Evolutionary conservation across 2,329 filamentous ascomycete genomes (phyloP).

Genomic region (Zymoseptoria tritici): DNA sequence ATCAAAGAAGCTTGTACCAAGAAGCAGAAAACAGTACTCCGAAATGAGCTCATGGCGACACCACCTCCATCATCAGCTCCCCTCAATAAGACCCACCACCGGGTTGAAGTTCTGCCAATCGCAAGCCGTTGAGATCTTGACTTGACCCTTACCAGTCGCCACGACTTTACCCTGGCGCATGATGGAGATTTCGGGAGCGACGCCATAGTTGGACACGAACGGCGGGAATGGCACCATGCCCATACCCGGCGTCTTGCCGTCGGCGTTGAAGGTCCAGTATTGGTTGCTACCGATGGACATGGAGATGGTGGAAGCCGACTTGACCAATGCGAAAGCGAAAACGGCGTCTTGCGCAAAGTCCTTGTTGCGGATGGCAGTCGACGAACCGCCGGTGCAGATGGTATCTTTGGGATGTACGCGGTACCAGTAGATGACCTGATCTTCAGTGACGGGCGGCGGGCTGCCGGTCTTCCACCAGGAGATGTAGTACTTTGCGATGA

Average conservation of each 20-base stretch:
- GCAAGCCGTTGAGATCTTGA: conserved; percentile 24
- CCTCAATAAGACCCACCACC: conserved; percentile 23
- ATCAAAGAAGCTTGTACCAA: conserved; percentile 4
- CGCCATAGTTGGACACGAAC: conserved; percentile 21
- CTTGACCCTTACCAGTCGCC: conserved; percentile 20
- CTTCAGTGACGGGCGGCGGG: conserved; percentile 27
- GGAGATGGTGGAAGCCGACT: conserved; percentile 25
- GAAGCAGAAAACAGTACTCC: not conserved
- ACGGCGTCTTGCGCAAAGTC: conserved; percentile 30
- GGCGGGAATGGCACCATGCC: conserved; percentile 29
- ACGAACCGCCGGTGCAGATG: conserved; percentile 26
- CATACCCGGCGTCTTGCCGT: conserved; percentile 25
- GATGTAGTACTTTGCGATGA: conserved; percentile 34
- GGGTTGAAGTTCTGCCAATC: conserved; percentile 32
- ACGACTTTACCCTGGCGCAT: conserved; percentile 24
- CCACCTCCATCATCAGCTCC: not conserved
- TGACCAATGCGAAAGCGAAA: conserved; percentile 33
- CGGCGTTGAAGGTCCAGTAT: conserved; percentile 28
- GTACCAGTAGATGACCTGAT: conserved; percentile 35
- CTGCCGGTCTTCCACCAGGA: conserved; percentile 31
- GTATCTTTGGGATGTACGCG: conserved; percentile 32
- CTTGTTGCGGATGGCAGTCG: conserved; percentile 28
- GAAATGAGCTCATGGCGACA: not conserved
- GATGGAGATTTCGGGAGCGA: conserved; percentile 28
- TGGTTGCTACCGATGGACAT: conserved; percentile 30